These are phyloP conservation scores for Pisolithus tinctorius DNA, from an alignment of 768 basidiomycete species.

Conservation along the genomic window DNA sequence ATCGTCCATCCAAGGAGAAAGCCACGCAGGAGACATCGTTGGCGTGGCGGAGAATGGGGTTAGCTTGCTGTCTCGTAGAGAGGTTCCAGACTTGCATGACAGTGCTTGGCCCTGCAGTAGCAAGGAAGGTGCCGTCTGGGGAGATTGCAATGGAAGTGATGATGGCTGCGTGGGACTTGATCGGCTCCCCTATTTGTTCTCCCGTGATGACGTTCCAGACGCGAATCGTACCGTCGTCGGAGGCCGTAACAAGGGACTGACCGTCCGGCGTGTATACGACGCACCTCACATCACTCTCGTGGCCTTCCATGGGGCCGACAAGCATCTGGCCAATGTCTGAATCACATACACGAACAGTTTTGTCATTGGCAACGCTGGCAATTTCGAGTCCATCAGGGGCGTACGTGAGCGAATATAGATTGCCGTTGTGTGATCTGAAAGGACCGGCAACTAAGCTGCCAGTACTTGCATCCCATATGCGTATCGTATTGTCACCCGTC, in stretches of 20 bases:
- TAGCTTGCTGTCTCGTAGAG: conserved; percentile 12
- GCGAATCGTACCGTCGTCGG: conserved; percentile 26
- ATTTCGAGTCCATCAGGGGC: conserved; percentile 25
- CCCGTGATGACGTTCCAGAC: conserved; percentile 24
- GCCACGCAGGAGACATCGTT: conserved; percentile 27
- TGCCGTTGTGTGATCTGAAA: conserved; percentile 26
- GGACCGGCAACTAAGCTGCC: conserved; percentile 19
- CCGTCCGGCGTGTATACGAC: conserved; percentile 27
- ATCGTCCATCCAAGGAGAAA: conserved; percentile 25
- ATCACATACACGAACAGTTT: conserved; percentile 26
- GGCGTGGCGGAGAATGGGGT: conserved; percentile 19
- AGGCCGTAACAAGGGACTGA: conserved; percentile 20
- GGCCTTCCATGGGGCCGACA: conserved; percentile 20
- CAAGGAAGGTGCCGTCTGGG: conserved; percentile 24
- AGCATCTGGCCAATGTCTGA: conserved; percentile 32
- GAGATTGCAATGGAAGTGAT: conserved; percentile 28
- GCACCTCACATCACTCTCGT: conserved; percentile 23
- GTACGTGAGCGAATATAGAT: conserved; percentile 33
- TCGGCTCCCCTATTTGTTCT: conserved; percentile 25
- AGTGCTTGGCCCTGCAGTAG: conserved; percentile 25
- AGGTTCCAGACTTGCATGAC: conserved; percentile 27
- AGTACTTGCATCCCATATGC: conserved; percentile 25
- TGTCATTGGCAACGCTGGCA: conserved; percentile 25
- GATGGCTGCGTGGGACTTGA: conserved; percentile 21
- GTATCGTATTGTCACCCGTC: conserved; percentile 26